phyloP scores from a whole-genome alignment of 169 alveolate species.

The Plasmodium chabaudi region DNA sequence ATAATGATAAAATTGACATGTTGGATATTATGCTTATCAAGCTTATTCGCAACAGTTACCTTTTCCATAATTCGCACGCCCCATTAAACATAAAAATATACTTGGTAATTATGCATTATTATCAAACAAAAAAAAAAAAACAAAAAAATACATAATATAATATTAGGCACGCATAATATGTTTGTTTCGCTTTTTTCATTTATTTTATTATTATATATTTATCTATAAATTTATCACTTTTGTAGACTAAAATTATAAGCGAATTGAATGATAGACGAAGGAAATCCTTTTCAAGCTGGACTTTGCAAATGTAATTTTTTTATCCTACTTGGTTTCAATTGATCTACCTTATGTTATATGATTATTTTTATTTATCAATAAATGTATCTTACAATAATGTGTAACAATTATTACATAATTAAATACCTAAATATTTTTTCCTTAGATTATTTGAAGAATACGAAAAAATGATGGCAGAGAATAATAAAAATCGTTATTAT shows the following conservation, averaged over 20 bases:
- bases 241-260: conserved; percentile 68
- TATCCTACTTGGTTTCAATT: not conserved
- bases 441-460: conserved; percentile 68
- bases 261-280: conserved; percentile 67
- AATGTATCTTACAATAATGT: not conserved
- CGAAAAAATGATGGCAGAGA: conserved; percentile 59
- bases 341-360: not conserved
- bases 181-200: too few relatives aligned
- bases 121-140: not conserved
- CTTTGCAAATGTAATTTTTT: conserved; percentile 57
- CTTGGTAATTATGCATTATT: conserved; percentile 31
- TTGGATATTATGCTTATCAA: conserved; percentile 73
- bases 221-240: not conserved
- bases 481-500: conserved; percentile 46
- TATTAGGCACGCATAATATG: not conserved
- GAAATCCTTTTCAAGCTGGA: conserved; percentile 76
- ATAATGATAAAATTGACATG: conserved; percentile 72
- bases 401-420: too few relatives aligned
- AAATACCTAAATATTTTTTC: not conserved
- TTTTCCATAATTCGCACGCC: conserved; percentile 28
- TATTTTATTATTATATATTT: too few relatives aligned
- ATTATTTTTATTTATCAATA: not conserved
- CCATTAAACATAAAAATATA: conserved; percentile 69
- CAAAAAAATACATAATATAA: not conserved
- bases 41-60: conserved; percentile 50